Evolutionary conservation across 2,329 filamentous ascomycete genomes (phyloP).

Genomic region (Hymenoscyphus albidus): DNA sequence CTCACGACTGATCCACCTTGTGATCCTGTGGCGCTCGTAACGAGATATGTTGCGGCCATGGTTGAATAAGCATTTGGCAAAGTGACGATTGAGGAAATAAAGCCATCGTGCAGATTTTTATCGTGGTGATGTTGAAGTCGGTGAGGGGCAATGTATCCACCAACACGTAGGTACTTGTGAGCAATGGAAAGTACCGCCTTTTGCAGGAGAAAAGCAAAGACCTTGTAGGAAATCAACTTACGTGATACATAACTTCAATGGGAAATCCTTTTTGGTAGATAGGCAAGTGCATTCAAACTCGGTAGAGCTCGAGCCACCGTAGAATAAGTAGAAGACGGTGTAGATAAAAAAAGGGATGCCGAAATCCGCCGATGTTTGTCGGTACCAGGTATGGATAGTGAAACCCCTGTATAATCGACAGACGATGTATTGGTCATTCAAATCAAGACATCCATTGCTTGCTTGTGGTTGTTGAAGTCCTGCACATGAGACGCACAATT

Average conservation of each 20-base stretch:
- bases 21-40: conserved; percentile 27
- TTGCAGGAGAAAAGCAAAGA: neutral
- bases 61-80: neutral
- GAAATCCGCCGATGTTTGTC: neutral
- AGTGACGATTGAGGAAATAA: neutral
- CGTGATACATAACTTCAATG: neutral
- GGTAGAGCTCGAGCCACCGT: neutral
- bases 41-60: conserved; percentile 12
- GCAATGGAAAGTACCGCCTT: neutral
- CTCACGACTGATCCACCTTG: conserved; percentile 17
- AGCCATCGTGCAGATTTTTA: neutral
- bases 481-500: no score
- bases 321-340: neutral
- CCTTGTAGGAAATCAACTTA: neutral
- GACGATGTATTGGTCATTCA: no score
- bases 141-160: neutral
- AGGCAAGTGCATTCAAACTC: neutral
- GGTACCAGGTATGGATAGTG: neutral
- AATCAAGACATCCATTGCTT: no score
- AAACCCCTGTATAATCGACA: no score
- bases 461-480: no score
- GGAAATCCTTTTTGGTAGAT: neutral
- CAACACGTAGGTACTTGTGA: neutral
- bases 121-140: neutral
- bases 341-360: neutral